phyloP scores from a whole-genome alignment of 2,329 filamentous ascomycete genomes.

The Epichloe baconii region DNA sequence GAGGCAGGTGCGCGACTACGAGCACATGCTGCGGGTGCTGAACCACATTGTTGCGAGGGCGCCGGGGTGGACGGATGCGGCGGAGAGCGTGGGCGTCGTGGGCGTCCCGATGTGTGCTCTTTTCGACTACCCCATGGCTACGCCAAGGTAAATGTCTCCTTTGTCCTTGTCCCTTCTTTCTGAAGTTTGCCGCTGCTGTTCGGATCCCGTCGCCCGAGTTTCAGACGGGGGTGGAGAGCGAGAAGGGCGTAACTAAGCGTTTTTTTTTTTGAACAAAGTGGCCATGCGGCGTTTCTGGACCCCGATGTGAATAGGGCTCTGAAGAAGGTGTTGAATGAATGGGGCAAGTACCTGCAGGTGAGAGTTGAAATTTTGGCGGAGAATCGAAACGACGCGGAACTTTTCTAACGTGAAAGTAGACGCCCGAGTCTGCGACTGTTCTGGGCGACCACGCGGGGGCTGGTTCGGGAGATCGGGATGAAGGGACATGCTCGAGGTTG shows the following conservation, averaged over 20 bases:
- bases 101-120: constrained; percentile 40
- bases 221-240: neutral
- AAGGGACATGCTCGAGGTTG: constrained; percentile 37
- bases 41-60: constrained; percentile 44
- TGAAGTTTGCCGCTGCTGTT: too few relatives aligned
- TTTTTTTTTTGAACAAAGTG: constrained; percentile 17
- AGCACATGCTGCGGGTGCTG: constrained; percentile 52
- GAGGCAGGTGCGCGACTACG: constrained; percentile 50
- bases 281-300: constrained; percentile 40
- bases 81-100: constrained; percentile 36
- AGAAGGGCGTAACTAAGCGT: neutral
- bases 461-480: constrained; percentile 42
- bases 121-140: constrained; percentile 45
- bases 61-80: constrained; percentile 40
- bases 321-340: constrained; percentile 42
- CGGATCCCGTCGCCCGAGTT: too few relatives aligned
- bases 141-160: constrained; percentile 27
- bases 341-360: constrained; percentile 40
- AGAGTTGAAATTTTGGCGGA: neutral
- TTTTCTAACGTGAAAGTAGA: constrained; percentile 14
- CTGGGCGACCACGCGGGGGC: constrained; percentile 31
- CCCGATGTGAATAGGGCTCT: constrained; percentile 40
- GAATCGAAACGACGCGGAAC: too few relatives aligned
- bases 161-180: too few relatives aligned
- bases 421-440: constrained; percentile 40